These are phyloP conservation scores for Agaricus subrufescens DNA, from an alignment of 768 basidiomycete genomes.

Conservation along the genomic window DNA sequence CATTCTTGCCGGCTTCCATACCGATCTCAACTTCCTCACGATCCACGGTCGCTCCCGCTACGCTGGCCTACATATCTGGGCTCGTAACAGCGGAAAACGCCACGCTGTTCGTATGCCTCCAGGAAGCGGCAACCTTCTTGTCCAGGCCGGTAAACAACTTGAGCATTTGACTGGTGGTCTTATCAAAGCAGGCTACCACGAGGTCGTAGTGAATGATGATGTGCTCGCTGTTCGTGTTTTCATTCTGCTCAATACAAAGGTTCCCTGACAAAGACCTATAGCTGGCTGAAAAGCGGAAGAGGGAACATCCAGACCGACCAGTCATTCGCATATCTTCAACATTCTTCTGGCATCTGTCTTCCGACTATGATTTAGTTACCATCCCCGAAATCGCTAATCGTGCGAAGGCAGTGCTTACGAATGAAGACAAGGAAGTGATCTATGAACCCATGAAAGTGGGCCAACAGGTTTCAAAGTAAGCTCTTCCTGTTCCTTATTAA, in stretches of 20 bases:
- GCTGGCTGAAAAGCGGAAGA: constrained; percentile 60
- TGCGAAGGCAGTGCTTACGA: constrained; percentile 39
- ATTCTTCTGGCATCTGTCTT: constrained; percentile 93
- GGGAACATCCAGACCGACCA: constrained; percentile 67
- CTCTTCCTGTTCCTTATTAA: not conserved
- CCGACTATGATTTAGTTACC: constrained; percentile 73
- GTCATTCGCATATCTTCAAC: constrained; percentile 94
- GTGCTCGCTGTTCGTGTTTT: constrained; percentile 59
- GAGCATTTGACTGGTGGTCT: constrained; percentile 83
- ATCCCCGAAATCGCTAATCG: constrained; percentile 49
- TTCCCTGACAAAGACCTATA: constrained; percentile 20
- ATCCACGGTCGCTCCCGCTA: constrained; percentile 85
- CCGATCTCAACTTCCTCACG: constrained; percentile 92
- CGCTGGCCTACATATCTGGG: constrained; percentile 92
- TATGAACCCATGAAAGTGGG: constrained; percentile 85
- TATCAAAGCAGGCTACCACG: constrained; percentile 91
- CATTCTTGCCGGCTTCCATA: constrained; percentile 92
- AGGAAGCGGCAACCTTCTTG: constrained; percentile 76
- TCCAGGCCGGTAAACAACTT: constrained; percentile 95
- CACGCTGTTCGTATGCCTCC: constrained; percentile 84
- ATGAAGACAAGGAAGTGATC: constrained; percentile 34
- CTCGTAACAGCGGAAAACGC: constrained; percentile 86
- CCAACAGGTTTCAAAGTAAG: constrained; percentile 80
- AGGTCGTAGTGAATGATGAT: constrained; percentile 84
- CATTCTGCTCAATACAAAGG: not conserved